Evolutionary conservation across 192 early-diverging fungal genomes (phyloP).

Genomic region (Coemansia sp.): DNA sequence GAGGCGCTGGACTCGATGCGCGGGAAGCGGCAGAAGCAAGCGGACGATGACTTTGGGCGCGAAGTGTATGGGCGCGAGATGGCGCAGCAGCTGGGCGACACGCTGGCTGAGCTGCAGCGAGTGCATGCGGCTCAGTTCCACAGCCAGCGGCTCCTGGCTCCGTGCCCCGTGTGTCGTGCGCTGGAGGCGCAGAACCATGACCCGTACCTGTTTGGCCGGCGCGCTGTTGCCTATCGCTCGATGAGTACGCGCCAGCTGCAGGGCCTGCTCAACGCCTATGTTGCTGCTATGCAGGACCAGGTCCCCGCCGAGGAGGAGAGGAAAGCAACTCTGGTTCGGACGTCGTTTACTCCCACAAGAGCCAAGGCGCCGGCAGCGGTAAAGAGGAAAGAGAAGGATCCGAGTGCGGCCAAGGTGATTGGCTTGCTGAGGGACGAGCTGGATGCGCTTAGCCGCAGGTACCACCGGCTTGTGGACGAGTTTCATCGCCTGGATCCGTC

Average conservation of each 20-base stretch:
- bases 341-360: conserved; percentile 27
- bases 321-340: neutral
- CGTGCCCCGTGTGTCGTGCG: conserved; percentile 35
- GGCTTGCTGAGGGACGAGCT: conserved; percentile 48
- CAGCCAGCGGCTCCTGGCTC: neutral
- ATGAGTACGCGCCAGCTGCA: conserved; percentile 46
- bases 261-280: conserved; percentile 47
- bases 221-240: conserved; percentile 42
- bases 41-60: conserved; percentile 12
- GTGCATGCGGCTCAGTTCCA: conserved; percentile 45
- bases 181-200: conserved; percentile 51
- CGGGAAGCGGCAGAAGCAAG: neutral
- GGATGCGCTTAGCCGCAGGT: conserved; percentile 52
- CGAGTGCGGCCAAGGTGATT: conserved; percentile 20
- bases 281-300: conserved; percentile 47
- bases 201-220: conserved; percentile 45
- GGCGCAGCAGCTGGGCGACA: conserved; percentile 38
- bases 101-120: conserved; percentile 48
- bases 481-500: conserved; percentile 36
- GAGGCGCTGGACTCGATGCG: conserved; percentile 38
- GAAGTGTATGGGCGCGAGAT: conserved; percentile 21
- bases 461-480: conserved; percentile 43
- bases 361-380: neutral
- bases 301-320: conserved; percentile 32
- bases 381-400: neutral